phyloP scores from a whole-genome alignment of 768 basidiomycete species.

The Lactarius deliciosus region DNA sequence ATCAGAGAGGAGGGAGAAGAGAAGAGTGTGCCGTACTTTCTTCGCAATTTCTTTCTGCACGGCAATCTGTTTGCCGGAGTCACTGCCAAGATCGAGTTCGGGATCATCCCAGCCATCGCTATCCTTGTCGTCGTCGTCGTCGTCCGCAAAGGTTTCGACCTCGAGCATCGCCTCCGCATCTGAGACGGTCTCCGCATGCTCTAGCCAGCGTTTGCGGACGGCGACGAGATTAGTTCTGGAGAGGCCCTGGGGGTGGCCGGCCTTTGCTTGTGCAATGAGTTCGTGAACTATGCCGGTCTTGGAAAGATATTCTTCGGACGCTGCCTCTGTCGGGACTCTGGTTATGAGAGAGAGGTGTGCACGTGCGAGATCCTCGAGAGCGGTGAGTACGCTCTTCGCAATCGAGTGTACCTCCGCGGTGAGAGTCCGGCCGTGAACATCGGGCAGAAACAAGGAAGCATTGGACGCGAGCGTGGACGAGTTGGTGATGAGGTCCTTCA shows the following conservation, averaged over 20 bases:
- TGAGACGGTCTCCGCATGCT: constrained; percentile 21
- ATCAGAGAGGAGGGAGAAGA: not conserved
- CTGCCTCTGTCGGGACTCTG: constrained; percentile 13
- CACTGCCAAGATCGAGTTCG: constrained; percentile 15
- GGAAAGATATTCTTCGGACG: constrained; percentile 52
- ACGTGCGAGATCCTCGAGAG: constrained; percentile 24
- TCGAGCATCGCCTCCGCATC: constrained; percentile 24
- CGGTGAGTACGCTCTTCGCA: constrained; percentile 19
- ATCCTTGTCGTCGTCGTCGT: not conserved
- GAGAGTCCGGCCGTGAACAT: constrained; percentile 27
- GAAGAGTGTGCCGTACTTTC: constrained; percentile 17
- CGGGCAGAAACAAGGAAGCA: constrained; percentile 22
- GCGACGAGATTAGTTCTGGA: constrained; percentile 32
- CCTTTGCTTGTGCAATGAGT: constrained; percentile 51
- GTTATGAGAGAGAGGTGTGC: constrained; percentile 24
- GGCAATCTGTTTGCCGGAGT: constrained; percentile 1
- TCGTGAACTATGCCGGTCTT: constrained; percentile 62
- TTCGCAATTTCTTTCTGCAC: constrained; percentile 24
- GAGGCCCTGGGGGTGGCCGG: constrained; percentile 17
- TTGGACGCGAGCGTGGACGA: constrained; percentile 28
- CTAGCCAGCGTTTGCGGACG: constrained; percentile 30
- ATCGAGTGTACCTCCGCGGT: constrained; percentile 30
- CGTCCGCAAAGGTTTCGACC: not conserved
- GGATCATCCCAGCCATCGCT: constrained; percentile 28
- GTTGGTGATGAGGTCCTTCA: constrained; percentile 23